Evolutionary conservation across 1,284 basidiomycete species (phyloP), one percentile per base, ranked within the genome.

Genomic region (Peniophora sp.): DNA sequence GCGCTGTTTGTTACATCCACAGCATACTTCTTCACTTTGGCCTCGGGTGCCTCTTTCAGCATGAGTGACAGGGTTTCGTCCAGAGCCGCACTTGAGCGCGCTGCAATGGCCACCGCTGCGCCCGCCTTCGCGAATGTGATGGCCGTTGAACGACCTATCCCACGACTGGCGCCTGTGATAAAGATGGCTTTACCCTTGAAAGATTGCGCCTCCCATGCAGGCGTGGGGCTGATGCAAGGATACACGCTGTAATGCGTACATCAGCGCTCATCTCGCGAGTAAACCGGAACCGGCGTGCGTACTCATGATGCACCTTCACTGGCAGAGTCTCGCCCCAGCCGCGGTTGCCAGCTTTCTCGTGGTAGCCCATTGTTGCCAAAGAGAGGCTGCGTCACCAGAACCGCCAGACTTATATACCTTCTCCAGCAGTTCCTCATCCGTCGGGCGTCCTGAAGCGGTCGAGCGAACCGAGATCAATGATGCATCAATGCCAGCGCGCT

Each of bases 141-240:
- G n/a, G 52, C 47, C 2, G 47, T 24, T 22, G 17, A 20, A 23
- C 10, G 27, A n/a, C 61, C 60, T 2, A 62, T 58, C 3, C 61
- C 61, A 12, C 57, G 52, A 14, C 57, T 58, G 5, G 55, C 58
- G 11, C 61, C 61, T 15, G 59, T 55, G 42, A 62, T 55, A 10
- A 62, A 34, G 9, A 59, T 58, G 10, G 61, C 61, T 47, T 52
- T 51, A 17, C 44, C 44, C 8, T n/a, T 22, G 39, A 41, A n/a
- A 22, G 39, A 17, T 15, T 41, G 39, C 6, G 8, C 5, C 6
- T 5, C 5, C n/a, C 20, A 41, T 5, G 15, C n/a, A 8, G 20
- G 8, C 8, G 15, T n/a, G 5, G 39, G 39, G 39, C n/a, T 15
- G 5, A 41, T 41, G n/a, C 6, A 8, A n/a, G 39, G 39, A n/a